Percentiles rank a stretch among this genome's conserved stretches.
These are phyloP conservation scores for Fistulifera solaris DNA, from an alignment of 108 stramenopile species.

Conservation along the genomic window DNA sequence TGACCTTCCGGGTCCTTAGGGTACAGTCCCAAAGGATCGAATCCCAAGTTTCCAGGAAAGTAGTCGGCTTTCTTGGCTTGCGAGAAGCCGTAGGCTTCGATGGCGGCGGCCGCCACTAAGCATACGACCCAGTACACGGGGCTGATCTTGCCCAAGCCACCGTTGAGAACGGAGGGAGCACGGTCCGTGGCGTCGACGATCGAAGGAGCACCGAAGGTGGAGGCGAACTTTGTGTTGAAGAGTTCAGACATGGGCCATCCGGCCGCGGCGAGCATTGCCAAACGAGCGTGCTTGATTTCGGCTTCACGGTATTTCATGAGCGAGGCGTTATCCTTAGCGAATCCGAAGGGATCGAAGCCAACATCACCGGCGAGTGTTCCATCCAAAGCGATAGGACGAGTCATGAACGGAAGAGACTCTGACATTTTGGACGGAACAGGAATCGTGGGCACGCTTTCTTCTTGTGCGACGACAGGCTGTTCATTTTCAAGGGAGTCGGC, in stretches of 20 bases:
- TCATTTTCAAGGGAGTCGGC: constrained; percentile 12
- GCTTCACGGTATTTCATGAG: constrained; percentile 66
- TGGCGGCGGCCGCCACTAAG: constrained; percentile 52
- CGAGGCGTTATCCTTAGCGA: constrained; percentile 48
- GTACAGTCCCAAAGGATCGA: constrained; percentile 73
- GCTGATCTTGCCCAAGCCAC: constrained; percentile 77
- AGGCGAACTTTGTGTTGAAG: constrained; percentile 68
- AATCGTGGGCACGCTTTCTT: constrained; percentile 3
- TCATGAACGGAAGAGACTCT: constrained; percentile 63
- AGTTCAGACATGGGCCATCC: constrained; percentile 80
- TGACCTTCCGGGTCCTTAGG: constrained; percentile 47
- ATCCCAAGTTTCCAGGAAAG: constrained; percentile 67
- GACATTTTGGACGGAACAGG: constrained; percentile 25
- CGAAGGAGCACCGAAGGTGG: constrained; percentile 32
- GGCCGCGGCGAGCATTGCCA: constrained; percentile 88
- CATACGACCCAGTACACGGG: constrained; percentile 72
- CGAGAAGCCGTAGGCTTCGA: constrained; percentile 58
- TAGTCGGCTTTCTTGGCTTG: constrained; percentile 33
- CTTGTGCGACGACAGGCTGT: constrained; percentile 3
- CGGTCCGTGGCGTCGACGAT: constrained; percentile 53
- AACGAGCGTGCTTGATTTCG: constrained; percentile 86
- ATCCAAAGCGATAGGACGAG: constrained; percentile 50
- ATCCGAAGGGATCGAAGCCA: constrained; percentile 88
- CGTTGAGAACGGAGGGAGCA: constrained; percentile 75
- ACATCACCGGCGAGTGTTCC: constrained; percentile 77